phyloP scores from a whole-genome alignment of 2,329 filamentous ascomycete genomes.

The Fusarium albosuccineum region DNA sequence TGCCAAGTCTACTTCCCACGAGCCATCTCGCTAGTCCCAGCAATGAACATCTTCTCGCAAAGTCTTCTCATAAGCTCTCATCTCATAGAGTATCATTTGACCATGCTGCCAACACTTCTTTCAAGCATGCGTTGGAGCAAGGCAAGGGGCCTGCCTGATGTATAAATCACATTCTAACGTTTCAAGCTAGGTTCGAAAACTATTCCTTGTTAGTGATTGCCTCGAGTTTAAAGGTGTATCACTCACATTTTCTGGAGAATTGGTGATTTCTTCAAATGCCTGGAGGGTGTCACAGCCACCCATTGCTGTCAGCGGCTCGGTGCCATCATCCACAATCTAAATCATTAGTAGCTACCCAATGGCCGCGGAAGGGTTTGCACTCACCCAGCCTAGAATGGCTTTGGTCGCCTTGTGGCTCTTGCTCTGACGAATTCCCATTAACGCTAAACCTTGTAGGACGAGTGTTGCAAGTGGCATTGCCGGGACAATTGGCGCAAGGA shows the following conservation, averaged over 20 bases:
- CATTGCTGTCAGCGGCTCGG: constrained; percentile 81
- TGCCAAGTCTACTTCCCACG: too few relatives aligned
- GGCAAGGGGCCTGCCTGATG: background rate
- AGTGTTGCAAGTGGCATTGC: constrained; percentile 76
- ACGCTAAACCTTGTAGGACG: constrained; percentile 79
- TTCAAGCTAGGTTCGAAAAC: constrained; percentile 31
- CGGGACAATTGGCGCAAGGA: constrained; percentile 83
- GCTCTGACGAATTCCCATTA: constrained; percentile 86
- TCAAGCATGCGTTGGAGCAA: too few relatives aligned
- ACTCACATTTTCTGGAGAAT: constrained; percentile 66
- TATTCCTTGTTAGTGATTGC: constrained; percentile 12
- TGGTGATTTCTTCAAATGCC: constrained; percentile 84
- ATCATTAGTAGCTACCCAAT: constrained; percentile 27
- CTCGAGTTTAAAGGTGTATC: background rate
- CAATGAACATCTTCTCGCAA: too few relatives aligned
- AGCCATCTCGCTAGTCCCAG: too few relatives aligned
- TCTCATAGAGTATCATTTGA: too few relatives aligned
- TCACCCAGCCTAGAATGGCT: constrained; percentile 84
- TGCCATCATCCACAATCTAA: constrained; percentile 76
- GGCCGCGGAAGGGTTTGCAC: constrained; percentile 43
- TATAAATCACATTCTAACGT: background rate
- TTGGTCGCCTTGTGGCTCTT: constrained; percentile 81
- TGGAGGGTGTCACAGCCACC: constrained; percentile 80
- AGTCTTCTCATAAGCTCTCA: too few relatives aligned
- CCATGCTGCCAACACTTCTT: too few relatives aligned